phyloP scores from a whole-genome alignment of 768 basidiomycete genomes.

The Leccinum ochraceum region DNA sequence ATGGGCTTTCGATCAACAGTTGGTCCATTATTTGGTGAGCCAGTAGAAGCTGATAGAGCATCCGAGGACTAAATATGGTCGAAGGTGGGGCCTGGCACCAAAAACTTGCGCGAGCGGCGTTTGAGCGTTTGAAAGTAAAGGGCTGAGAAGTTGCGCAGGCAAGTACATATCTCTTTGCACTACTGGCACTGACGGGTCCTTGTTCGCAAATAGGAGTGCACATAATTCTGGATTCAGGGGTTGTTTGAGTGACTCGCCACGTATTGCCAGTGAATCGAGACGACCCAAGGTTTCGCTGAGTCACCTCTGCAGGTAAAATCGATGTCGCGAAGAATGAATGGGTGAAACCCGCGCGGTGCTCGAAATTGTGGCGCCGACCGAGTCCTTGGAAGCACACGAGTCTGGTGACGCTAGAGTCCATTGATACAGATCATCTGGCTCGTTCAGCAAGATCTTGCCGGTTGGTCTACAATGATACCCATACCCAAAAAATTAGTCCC shows the following conservation, averaged over 20 bases:
- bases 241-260: not conserved
- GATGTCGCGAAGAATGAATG: not conserved
- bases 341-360: not conserved
- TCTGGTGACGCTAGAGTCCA: too few species aligned
- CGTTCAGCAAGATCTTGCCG: too few species aligned
- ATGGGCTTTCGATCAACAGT: not conserved
- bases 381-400: too few species aligned
- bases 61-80: not conserved
- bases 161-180: conserved; percentile 1
- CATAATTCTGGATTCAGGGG: not conserved
- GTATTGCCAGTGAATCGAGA: not conserved
- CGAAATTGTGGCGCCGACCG: not conserved
- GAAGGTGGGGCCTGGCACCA: not conserved
- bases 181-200: not conserved
- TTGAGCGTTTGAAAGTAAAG: not conserved
- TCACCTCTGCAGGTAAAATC: not conserved
- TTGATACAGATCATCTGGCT: too few species aligned
- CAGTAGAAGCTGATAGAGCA: not conserved
- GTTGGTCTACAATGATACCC: too few species aligned
- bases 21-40: not conserved
- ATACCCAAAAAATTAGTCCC: too few species aligned
- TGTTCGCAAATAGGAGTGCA: not conserved
- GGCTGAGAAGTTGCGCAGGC: conserved; percentile 2
- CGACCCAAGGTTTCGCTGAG: not conserved
- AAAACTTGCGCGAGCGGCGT: conserved; percentile 1